Evolutionary conservation across 1,284 basidiomycete species (phyloP), one percentile per base, ranked within the genome.

Genomic region (Pseudozyma sp.): DNA sequence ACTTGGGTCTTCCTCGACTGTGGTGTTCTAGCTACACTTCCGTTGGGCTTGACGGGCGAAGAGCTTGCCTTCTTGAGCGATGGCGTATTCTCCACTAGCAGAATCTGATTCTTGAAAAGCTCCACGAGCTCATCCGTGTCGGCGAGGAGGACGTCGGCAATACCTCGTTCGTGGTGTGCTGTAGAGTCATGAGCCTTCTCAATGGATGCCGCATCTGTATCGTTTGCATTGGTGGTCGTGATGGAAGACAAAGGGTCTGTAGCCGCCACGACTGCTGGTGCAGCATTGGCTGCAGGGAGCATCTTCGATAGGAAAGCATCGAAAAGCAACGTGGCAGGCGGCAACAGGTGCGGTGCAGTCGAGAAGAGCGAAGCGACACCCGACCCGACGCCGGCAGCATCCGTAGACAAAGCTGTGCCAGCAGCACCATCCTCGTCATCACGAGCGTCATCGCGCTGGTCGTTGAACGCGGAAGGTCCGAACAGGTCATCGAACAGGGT

Each of bases 401-500:
- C 25, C 25, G 18, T 52, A 39, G 42, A 40, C 14, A 36, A 43
- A n/a, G 52, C 43, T 14, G 25, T 19, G 4, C 43, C 36, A 43
- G 52, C 31, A 12, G 42, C 12, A n/a, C 25, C 50, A 25, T 59
- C 64, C 14, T 59, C 51, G 34, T 67, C 70, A 19, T 70, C 60
- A 1, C 12, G n/a, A 6, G 49, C 35, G 10, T 70, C 59, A 14
- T 50, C 60, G 16, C 52, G 57, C 10, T 61, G 59, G n/a, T 66
- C 53, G 19, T 12, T 89, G 89, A 76, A 67, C 18, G 68, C 45
- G 43, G 91, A 89, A 60, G 88, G 87, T 51, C 93, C 93, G 79
- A 94, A 94, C 67, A 94, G 91, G 79, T 94, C 93, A 79, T 93
- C 91, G 85, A 94, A 93, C 7, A 95, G 85, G 14, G 92, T 91